Evolutionary conservation across 257 asterid genomes (phyloP), one percentile per base, ranked within the genome.

Genomic region (Asclepias syriaca): DNA sequence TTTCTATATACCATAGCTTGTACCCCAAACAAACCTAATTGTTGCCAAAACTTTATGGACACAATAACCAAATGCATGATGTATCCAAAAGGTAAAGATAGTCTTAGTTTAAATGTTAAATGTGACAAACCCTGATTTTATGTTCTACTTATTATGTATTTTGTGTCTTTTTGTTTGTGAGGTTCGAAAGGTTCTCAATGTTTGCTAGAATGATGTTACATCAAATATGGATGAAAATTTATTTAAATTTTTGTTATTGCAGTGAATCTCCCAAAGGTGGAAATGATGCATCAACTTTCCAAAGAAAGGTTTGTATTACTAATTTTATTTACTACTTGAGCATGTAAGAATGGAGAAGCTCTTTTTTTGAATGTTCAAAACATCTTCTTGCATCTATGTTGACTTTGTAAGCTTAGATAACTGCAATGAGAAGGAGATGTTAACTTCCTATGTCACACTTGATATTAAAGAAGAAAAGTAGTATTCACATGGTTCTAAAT

Each of bases 251-350:
- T 69, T 67, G 79, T 58, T 63, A 72, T 68, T 80, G 89, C 97
- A 95, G 99, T 78, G 99, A 95, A 84, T 92, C 98, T 72, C 97
- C 99, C 19, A 95, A 92, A 88, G 99, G 99, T 81, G 98, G 92
- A 57, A 86, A 90, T 80, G 99, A 95, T 82, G 99, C 97, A 67
- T 95, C 99, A 15, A 91, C 99, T 32, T 92, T 92, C 81, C 99
- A 95, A 79, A 92, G 98, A 77, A 95, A 95, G 99, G 99, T 95
- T 83, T 76, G 89, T 73, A 73, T 77, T 68, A 54, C 56, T 50
- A 58, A 22, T 67, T 45, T 71, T 73, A 71, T 69, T 67, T 40
- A 14, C 63, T 22, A 61, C 11, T 67, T 29, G 46, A 32, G 59
- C 70, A 66, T 66, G 67, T 57, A 58, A 11, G 63, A 65, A 27